phyloP scores from a whole-genome alignment of 164 flowering plant species.

The Piper longum region DNA sequence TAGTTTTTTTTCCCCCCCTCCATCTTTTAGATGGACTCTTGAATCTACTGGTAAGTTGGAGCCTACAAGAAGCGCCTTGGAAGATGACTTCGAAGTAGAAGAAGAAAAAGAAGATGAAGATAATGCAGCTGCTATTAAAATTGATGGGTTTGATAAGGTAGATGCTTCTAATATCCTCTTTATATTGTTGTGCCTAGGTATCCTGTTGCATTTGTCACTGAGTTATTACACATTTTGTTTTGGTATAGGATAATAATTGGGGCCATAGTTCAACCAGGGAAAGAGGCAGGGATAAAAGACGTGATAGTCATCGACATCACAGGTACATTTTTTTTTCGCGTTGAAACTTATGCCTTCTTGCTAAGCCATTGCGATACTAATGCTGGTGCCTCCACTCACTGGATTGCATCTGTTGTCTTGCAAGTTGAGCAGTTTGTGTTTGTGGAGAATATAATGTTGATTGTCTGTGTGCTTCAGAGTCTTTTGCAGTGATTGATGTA shows the following conservation, averaged over 20 bases:
- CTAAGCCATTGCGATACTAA: not conserved
- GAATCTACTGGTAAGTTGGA: constrained; percentile 61
- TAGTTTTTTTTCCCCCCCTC: not conserved
- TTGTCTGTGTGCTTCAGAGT: no score
- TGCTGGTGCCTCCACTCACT: not conserved
- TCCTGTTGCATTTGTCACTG: not conserved
- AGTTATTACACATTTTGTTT: not conserved
- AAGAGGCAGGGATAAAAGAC: constrained; percentile 79
- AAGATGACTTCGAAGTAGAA: constrained; percentile 98
- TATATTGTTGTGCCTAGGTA: not conserved
- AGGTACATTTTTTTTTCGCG: constrained; percentile 30
- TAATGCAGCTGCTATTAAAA: constrained; percentile 37
- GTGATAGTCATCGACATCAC: constrained; percentile 66
- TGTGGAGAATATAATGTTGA: no score
- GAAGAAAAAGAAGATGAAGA: constrained; percentile 94
- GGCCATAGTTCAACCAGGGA: constrained; percentile 77
- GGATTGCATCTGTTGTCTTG: not conserved
- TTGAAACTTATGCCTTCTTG: not conserved
- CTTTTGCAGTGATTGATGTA: no score
- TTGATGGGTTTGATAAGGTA: constrained; percentile 58
- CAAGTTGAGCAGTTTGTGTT: not conserved
- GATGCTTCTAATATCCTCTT: not conserved
- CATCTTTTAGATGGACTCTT: constrained; percentile 53
- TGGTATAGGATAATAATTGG: constrained; percentile 57
- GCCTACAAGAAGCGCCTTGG: constrained; percentile 91